Evolutionary conservation across 306 rosid genomes (phyloP).

Genomic region (Acacia crassicarpa): DNA sequence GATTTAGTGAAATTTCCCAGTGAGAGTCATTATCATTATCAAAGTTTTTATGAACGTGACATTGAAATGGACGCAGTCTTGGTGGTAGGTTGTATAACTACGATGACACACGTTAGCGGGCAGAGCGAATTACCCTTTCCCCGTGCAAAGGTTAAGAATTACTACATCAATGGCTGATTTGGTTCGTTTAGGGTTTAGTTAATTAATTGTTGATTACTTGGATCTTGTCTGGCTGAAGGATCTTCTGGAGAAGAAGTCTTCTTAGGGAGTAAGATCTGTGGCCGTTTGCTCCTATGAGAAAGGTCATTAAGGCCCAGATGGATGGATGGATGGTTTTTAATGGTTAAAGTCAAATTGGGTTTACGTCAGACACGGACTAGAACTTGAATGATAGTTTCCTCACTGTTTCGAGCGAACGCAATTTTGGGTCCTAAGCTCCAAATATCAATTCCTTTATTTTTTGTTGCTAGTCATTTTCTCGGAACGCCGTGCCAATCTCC

Average conservation of each 20-base stretch:
- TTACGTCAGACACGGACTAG: neutral
- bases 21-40: slow-evolving; percentile 6
- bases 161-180: slow-evolving; percentile 8
- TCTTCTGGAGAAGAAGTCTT: neutral
- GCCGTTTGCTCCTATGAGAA: neutral
- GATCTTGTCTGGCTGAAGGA: neutral
- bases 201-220: neutral
- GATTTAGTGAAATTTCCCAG: neutral
- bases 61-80: slow-evolving; percentile 26
- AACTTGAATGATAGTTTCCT: neutral
- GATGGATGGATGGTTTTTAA: neutral
- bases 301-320: neutral
- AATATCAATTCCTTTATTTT: neutral
- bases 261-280: neutral
- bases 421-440: neutral
- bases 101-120: slow-evolving; percentile 17
- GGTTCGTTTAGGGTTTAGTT: neutral
- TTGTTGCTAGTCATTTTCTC: neutral
- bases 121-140: slow-evolving; percentile 12
- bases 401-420: too few relatives aligned
- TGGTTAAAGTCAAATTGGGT: neutral
- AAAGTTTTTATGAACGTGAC: slow-evolving; percentile 1
- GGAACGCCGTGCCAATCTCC: neutral
- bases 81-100: neutral
- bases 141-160: neutral